These are phyloP conservation scores for Bromus sterilis DNA, from an alignment of 176 grass and related monocot genomes.

Conservation along the genomic window DNA sequence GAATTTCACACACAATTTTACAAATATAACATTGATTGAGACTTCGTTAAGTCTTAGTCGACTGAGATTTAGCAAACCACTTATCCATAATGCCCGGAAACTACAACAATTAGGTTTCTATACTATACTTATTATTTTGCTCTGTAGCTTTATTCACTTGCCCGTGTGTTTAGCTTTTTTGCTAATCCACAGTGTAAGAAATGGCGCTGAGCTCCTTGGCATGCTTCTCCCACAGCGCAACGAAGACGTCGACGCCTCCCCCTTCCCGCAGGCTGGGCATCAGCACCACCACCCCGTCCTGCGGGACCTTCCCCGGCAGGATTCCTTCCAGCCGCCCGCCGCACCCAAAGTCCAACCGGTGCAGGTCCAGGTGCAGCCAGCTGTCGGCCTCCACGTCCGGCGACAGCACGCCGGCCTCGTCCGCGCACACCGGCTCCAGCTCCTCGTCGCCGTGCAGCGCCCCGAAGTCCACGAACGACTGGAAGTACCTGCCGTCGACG, in stretches of 20 bases:
- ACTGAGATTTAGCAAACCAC: no score
- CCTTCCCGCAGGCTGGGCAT: conserved; percentile 22
- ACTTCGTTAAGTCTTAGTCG: no score
- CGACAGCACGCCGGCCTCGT: conserved; percentile 17
- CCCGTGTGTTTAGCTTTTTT: no score
- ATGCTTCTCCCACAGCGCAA: conserved; percentile 30
- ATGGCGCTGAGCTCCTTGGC: conserved; percentile 13
- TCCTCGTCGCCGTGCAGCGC: conserved; percentile 15
- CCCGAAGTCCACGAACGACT: conserved; percentile 59
- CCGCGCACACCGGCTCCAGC: neutral
- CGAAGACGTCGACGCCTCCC: conserved; percentile 39
- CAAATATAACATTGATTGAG: no score
- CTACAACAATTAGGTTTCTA: no score
- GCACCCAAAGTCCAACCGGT: conserved; percentile 37
- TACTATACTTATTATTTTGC: no score
- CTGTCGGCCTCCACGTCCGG: conserved; percentile 35
- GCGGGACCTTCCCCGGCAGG: conserved; percentile 28
- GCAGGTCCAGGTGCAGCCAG: conserved; percentile 34
- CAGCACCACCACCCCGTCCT: conserved; percentile 44
- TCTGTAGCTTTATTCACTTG: no score
- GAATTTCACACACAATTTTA: no score
- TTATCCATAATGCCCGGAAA: no score
- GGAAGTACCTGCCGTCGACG: conserved; percentile 24
- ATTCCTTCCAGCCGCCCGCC: conserved; percentile 22
- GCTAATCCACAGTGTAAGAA: conserved; percentile 38